Evolutionary conservation across 2,329 filamentous ascomycete species (phyloP), one percentile per base, ranked within the genome.

Genomic region (Penicillium griseofulvum): DNA sequence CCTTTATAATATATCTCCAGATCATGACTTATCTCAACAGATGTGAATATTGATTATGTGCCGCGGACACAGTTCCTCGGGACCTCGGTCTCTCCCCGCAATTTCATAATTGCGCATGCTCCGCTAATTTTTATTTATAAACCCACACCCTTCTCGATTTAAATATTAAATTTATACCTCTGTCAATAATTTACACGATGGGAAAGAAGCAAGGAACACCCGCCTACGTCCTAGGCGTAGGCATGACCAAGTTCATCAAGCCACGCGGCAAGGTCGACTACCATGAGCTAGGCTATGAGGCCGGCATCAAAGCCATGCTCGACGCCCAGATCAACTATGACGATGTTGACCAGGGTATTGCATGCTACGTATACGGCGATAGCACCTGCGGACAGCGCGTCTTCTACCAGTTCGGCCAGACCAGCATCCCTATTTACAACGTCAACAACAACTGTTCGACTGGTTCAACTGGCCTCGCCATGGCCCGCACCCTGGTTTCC

Each of bases 191-290:
- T 24, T 80, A 43, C 68, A 79, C 49, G 58, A 83, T 83, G 81
- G 77, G 74, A 61, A 78, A 79, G 64, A 81, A 81, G 63, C 64
- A 73, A 68, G 70, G 71, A 52, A 76, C 79, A 60, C 81, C 82
- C 65, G 81, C 82, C 81, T 97, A 97, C 81, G 90, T 97, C 71
- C 86, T 97, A 58, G 93, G 93, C 80, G 94, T 97, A 65, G 93
- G 93, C 79, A 94, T 97, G 90, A 97, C 93, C 78, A 96, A 96
- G 78, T 97, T 97, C 83, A 93, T 97, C 84, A 97, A 97, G 81
- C 92, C 92, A 39, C 86, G 92, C 54, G 90, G 91, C 72, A 93
- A 93, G 73, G 89, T 96, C 62, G 91, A 96, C 78, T 97, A 97
- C 78, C 91, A 91, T 8, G 92, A 96, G 72, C 86, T 97, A 24